phyloP scores from a whole-genome alignment of 768 basidiomycete species.

The Daedaleopsis nitida region DNA sequence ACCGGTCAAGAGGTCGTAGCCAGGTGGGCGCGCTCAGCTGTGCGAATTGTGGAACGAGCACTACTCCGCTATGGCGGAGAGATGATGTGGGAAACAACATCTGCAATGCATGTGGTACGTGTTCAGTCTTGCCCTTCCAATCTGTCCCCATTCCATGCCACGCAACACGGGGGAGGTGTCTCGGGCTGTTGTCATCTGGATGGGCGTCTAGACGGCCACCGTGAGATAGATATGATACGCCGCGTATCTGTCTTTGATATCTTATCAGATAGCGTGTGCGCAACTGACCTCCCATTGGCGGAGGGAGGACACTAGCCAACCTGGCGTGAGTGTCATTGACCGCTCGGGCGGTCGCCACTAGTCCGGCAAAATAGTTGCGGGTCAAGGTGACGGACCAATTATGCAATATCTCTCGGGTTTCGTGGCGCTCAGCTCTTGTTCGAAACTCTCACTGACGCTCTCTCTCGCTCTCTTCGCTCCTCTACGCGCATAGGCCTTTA shows the following conservation, averaged over 20 bases:
- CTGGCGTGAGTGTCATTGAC: slow-evolving; percentile 14
- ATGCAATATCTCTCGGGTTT: too few species aligned
- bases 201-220: neutral
- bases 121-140: slow-evolving; percentile 23
- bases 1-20: slow-evolving; percentile 29
- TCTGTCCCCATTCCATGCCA: slow-evolving; percentile 21
- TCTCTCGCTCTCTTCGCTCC: neutral
- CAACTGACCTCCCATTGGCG: slow-evolving; percentile 16
- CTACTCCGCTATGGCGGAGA: slow-evolving; percentile 87
- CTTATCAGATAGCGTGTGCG: slow-evolving; percentile 39
- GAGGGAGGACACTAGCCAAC: slow-evolving; percentile 3
- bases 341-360: slow-evolving; percentile 9
- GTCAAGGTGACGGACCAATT: neutral
- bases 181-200: neutral
- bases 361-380: slow-evolving; percentile 5
- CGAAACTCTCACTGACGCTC: slow-evolving; percentile 7
- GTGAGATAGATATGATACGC: slow-evolving; percentile 12
- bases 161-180: neutral
- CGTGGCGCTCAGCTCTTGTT: slow-evolving; percentile 1
- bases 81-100: slow-evolving; percentile 92
- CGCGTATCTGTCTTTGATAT: slow-evolving; percentile 33
- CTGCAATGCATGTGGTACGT: slow-evolving; percentile 93
- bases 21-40: slow-evolving; percentile 79
- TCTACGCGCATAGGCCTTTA: slow-evolving; percentile 75
- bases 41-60: slow-evolving; percentile 87